These are phyloP conservation scores for Ustilago trichophora DNA, from an alignment of 1,284 basidiomycete genomes.

Conservation along the genomic window DNA sequence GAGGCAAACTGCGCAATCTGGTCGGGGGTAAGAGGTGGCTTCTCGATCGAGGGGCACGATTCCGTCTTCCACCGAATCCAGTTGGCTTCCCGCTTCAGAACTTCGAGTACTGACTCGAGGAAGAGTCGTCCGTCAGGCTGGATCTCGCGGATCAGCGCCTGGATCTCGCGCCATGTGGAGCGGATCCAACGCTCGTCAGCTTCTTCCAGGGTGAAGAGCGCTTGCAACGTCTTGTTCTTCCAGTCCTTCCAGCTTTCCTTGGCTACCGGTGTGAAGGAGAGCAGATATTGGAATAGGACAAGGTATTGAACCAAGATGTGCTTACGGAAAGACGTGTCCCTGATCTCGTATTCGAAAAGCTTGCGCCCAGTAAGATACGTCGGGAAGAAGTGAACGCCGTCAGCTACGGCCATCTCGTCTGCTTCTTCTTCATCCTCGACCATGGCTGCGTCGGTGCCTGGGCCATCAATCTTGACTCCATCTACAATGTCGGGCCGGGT, in stretches of 20 bases:
- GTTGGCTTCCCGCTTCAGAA: slow-evolving; percentile 51
- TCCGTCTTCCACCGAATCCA: slow-evolving; percentile 64
- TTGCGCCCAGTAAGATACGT: slow-evolving; percentile 88
- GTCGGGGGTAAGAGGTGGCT: slow-evolving; percentile 39
- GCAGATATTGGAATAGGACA: slow-evolving; percentile 81
- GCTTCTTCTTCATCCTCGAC: slow-evolving; percentile 7
- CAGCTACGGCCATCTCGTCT: slow-evolving; percentile 33
- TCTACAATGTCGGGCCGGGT: slow-evolving; percentile 26
- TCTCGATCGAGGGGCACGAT: slow-evolving; percentile 59
- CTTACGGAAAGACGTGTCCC: slow-evolving; percentile 87
- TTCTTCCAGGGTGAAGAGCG: slow-evolving; percentile 43
- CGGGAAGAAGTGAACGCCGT: slow-evolving; percentile 80
- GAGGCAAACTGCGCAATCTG: slow-evolving; percentile 38
- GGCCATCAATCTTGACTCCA: slow-evolving; percentile 22
- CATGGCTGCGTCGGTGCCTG: slow-evolving; percentile 1
- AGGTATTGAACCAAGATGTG: slow-evolving; percentile 87
- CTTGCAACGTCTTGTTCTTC: slow-evolving; percentile 59
- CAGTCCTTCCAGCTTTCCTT: slow-evolving; percentile 73
- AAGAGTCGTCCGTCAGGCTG: slow-evolving; percentile 51
- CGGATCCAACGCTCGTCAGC: slow-evolving; percentile 60
- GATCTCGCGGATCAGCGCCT: slow-evolving; percentile 51
- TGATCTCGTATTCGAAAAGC: slow-evolving; percentile 83
- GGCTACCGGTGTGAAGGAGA: slow-evolving; percentile 77
- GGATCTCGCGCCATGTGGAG: slow-evolving; percentile 57
- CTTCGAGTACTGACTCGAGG: slow-evolving; percentile 51